Evolutionary conservation across 2,329 filamentous ascomycete species (phyloP), one percentile per base, ranked within the genome.

Genomic region (Aureobasidium sp.): DNA sequence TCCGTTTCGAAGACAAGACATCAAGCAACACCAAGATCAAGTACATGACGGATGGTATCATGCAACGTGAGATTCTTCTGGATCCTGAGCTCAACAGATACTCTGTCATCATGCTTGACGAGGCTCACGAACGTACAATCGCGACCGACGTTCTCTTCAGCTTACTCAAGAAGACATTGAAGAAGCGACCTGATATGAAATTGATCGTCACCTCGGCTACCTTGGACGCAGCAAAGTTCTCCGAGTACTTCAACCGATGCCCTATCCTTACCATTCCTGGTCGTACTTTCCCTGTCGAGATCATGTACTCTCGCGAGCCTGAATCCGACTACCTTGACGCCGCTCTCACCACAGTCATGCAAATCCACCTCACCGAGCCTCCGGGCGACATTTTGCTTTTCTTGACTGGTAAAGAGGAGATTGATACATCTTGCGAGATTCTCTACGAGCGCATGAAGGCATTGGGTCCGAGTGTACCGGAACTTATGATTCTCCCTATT

Each of bases 21-120:
- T 89, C 87, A 65, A 85, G 90, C 1, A 82, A 86, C 19, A 99
- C 94, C 1, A 90, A 87, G 70, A 96, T 99, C 78, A 99, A 99
- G 77, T 99, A 99, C 77, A 96, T 99, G 93, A 99, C 94, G 17
- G 94, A 99, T 69, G 94, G 94, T 74, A 97, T 97, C 89, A 83
- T 99, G 71, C 86, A 96, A 75, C 84, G 94, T 77, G 94, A 99
- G 76, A 91, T 96, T 71, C 81, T 99, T 55, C 82, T 96, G 66
- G 94, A 99, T 71, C 89, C 92, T 0, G 88, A 96, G 67, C 77
- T 99, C 65, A 88, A 83, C 69, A 85, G 89, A 65, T 99, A 99
- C 71, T 95, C 91, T 0, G 90, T 94, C 63, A 96, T 99, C 69
- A 99, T 99, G 87, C 81, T 99, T 67, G 94, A 99, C 72, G 94